phyloP scores from a whole-genome alignment of 768 basidiomycete species.

The Mycena leptocephala region DNA sequence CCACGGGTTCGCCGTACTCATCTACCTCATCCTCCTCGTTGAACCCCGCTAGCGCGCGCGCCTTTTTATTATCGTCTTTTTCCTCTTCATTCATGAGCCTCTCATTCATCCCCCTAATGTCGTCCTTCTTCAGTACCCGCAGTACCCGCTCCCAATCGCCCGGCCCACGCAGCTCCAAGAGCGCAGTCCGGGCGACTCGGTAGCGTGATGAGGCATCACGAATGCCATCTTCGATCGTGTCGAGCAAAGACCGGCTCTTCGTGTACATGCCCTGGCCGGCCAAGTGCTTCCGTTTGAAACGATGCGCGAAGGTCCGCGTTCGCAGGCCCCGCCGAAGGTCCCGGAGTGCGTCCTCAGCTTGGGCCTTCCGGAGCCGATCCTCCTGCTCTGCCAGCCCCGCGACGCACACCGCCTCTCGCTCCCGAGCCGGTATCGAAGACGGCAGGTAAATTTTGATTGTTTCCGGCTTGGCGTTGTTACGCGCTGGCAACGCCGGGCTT shows the following conservation, averaged over 20 bases:
- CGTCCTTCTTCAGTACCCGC: conserved; percentile 12
- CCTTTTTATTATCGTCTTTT: conserved; percentile 24
- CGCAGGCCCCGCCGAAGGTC: conserved; percentile 34
- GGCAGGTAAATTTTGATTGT: conserved; percentile 35
- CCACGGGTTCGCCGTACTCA: neutral
- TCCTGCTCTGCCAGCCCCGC: conserved; percentile 35
- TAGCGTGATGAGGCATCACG: neutral
- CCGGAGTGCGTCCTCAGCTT: conserved; percentile 34
- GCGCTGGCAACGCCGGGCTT: neutral
- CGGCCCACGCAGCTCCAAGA: conserved; percentile 24
- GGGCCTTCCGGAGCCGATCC: conserved; percentile 36
- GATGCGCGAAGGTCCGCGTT: conserved; percentile 32
- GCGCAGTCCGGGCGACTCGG: neutral
- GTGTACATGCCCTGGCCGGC: conserved; percentile 35
- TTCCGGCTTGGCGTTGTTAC: conserved; percentile 25
- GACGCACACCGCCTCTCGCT: conserved; percentile 15
- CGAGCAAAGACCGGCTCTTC: conserved; percentile 13
- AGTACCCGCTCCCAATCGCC: conserved; percentile 30
- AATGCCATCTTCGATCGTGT: conserved; percentile 28
- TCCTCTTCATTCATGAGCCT: conserved; percentile 35
- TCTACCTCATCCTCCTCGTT: neutral
- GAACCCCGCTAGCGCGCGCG: conserved; percentile 22
- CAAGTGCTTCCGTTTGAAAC: conserved; percentile 34
- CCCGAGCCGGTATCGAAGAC: conserved; percentile 25
- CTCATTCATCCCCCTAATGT: conserved; percentile 33